Percentiles rank a stretch among this genome's conserved stretches.
phyloP scores from a whole-genome alignment of 2,329 filamentous ascomycete genomes.

The Trichoderma guizhouense region DNA sequence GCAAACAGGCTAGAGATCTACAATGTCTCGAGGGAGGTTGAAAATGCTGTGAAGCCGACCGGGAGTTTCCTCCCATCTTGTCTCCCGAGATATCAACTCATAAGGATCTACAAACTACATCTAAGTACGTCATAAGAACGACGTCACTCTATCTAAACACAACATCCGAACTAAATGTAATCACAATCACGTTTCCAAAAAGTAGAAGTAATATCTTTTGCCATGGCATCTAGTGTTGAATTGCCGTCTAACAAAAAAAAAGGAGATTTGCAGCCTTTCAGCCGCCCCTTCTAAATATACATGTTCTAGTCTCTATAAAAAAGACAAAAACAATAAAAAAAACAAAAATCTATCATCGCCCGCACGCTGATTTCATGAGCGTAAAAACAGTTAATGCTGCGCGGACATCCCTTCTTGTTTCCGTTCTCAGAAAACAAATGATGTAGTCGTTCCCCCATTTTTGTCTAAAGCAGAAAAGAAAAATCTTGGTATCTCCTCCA shows the following conservation, averaged over 20 bases:
- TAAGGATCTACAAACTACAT: neutral
- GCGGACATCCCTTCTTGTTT: neutral
- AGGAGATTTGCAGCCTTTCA: neutral
- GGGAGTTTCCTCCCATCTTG: neutral
- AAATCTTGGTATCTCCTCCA: slow-evolving; percentile 3
- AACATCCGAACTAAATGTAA: neutral
- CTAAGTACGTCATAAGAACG: neutral
- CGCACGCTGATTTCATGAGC: slow-evolving; percentile 7
- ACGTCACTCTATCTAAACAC: neutral
- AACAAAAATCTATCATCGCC: slow-evolving; percentile 3
- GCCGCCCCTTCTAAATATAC: slow-evolving; percentile 7
- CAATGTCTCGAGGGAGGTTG: neutral
- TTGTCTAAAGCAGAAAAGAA: slow-evolving; percentile 9
- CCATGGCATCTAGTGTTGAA: neutral
- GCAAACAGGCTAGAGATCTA: neutral
- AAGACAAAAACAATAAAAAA: neutral
- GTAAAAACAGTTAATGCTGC: neutral
- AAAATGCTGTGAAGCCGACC: neutral
- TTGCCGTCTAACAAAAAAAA: neutral
- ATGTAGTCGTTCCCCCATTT: neutral
- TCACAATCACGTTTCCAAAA: neutral
- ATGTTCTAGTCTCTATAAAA: slow-evolving; percentile 2
- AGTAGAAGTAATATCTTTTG: neutral
- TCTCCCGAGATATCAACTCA: neutral
- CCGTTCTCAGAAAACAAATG: neutral